These are phyloP conservation scores for Ashbya aceris DNA, from an alignment of 1,139 yeast species.

Conservation along the genomic window DNA sequence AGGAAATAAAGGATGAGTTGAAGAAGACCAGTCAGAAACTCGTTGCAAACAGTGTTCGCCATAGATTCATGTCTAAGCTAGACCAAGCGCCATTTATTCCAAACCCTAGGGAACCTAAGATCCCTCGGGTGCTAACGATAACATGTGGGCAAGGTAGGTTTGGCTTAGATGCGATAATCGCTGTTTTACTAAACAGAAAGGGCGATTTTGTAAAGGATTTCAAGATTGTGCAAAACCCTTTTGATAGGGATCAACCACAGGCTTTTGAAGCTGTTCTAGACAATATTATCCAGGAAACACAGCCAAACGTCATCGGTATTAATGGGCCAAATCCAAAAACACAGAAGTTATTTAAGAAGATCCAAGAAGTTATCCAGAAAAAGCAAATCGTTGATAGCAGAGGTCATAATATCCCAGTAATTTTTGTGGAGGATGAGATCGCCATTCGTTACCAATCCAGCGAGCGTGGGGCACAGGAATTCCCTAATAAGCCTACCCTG, in stretches of 20 bases:
- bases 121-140: conserved; percentile 74
- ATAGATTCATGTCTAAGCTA: conserved; percentile 55
- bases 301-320: conserved; percentile 83
- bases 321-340: conserved; percentile 80
- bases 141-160: conserved; percentile 82
- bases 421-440: conserved; percentile 90
- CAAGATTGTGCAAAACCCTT: conserved; percentile 68
- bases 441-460: conserved; percentile 84
- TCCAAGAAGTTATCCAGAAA: conserved; percentile 49
- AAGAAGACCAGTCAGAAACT: conserved; percentile 69
- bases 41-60: conserved; percentile 62
- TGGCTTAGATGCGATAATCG: conserved; percentile 78
- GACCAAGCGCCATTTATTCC: conserved; percentile 95
- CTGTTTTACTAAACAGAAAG: conserved; percentile 65
- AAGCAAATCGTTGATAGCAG: conserved; percentile 50
- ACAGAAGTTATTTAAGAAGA: conserved; percentile 48
- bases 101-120: conserved; percentile 67
- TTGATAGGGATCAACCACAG: conserved; percentile 35
- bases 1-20: conserved; percentile 76
- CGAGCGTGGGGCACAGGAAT: conserved; percentile 63
- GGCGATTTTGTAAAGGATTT: conserved; percentile 71
- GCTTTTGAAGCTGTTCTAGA: conserved; percentile 53
- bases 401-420: conserved; percentile 35
- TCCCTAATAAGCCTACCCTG: conserved; percentile 77
- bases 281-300: conserved; percentile 41